Evolutionary conservation across 1,284 basidiomycete species (phyloP), one percentile per base, ranked within the genome.

Genomic region (Cutaneotrichosporon spelunceum): DNA sequence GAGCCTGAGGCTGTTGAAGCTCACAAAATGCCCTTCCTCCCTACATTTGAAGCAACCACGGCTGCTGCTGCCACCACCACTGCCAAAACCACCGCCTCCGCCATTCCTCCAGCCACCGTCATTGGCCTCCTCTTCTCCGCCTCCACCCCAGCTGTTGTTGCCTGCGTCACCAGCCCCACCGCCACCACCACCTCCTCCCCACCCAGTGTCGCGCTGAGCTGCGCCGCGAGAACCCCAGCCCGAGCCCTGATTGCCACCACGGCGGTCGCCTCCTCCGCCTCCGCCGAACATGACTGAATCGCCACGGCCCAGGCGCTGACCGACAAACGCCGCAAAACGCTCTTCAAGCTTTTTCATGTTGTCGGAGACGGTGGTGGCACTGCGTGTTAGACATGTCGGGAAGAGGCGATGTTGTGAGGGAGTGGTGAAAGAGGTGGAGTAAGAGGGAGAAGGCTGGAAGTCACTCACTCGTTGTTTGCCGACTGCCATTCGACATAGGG

Each of bases 61-160:
- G 19, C 39, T 19, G 16, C 34, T n/a, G 29, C 27, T 30, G 13
- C 24, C 30, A 5, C 56, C 45, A 26, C 45, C 26, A 2, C 27
- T n/a, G 13, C n/a, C 24, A 13, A 16, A 27, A 34, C 21, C 44
- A 21, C 42, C 44, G 1, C 26, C 44, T 26, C 7, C 36, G 42
- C 23, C 21, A 21, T 44, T 50, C 11, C 50, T 34, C 26, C 48
- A 21, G 27, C 47, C 53, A 14, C 13, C 30, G 50, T 39, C 48
- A 23, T 34, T 48, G 34, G 6, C 11, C 11, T 13, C 34, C 26
- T 45, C 54, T 9, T n/a, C n/a, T 11, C 29, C 47, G 36, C 55
- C 55, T 50, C 24, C 21, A 21, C 56, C 59, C 59, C 56, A 64
- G 48, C 63, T 59, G 19, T 21, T 26, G 56, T 62, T 52, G 7